A percentile compares a stretch with the other conserved stretches of the same genome.
Conservation (phyloP, 2,329 filamentous ascomycete genomes). For the Colletotrichum sp. region DNA sequence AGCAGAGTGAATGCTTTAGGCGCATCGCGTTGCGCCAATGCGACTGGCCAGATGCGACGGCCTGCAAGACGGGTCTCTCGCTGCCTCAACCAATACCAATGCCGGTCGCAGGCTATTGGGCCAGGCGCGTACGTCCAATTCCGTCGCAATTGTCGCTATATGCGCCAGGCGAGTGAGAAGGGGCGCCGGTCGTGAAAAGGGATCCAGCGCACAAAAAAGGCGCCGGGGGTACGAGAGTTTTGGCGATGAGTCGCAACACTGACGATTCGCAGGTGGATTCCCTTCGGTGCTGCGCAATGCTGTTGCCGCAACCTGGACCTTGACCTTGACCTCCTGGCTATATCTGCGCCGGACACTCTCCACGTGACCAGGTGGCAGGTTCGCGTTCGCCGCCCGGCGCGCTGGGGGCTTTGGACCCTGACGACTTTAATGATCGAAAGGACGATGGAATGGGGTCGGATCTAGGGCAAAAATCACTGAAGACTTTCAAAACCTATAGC, state of each 20-base stretch:
- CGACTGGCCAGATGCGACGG: slow-evolving; percentile 17
- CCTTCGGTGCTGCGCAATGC: not conserved
- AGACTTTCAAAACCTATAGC: not conserved
- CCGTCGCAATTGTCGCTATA: slow-evolving; percentile 5
- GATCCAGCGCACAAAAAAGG: not conserved
- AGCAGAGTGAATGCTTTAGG: not conserved
- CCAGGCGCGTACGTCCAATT: slow-evolving; percentile 17
- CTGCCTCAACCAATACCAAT: not conserved
- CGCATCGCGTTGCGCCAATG: slow-evolving; percentile 18
- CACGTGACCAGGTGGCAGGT: not conserved
- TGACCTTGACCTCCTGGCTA: not conserved
- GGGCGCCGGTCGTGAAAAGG: not conserved
- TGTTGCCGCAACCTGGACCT: not conserved
- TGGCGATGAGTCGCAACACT: slow-evolving; percentile 4
- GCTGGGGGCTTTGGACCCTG: not conserved
- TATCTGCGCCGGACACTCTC: not conserved
- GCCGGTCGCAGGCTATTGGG: slow-evolving; percentile 1
- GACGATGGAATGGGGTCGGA: not conserved
- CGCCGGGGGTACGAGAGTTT: not conserved
- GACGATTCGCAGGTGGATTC: slow-evolving; percentile 1
- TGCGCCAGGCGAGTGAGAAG: not conserved
- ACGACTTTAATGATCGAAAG: not conserved
- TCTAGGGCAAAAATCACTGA: not conserved
- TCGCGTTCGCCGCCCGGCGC: not conserved
- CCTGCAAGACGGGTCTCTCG: not conserved